Evolutionary conservation across 2,329 filamentous ascomycete genomes (phyloP), one percentile per base, ranked within the genome.

Genomic region (Didymella pomorum): DNA sequence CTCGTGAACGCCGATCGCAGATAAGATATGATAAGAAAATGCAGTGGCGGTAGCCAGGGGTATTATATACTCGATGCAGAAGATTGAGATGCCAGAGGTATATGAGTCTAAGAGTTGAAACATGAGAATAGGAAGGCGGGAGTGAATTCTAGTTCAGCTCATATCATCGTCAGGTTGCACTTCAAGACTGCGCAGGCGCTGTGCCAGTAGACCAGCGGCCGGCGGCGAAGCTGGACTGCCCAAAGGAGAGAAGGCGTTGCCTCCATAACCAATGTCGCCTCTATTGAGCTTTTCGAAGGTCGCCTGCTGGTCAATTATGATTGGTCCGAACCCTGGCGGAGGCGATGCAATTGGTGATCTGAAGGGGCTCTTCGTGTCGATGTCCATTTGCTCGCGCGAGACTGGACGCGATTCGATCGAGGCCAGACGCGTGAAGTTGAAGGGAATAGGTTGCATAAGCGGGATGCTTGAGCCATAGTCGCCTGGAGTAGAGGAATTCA

Each of bases 151-250:
- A n/a, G 12, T 18, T 52, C 35, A 51, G 10, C 20, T 25, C 8
- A 23, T 9, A 1, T 64, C 61, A 18, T 62, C 53, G 37, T 64
- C 56, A 37, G 54, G 71, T 57, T 81, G 77, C 12, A 83, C 78
- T 35, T 87, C 89, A 6, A 91, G 77, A 6, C 86, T 85, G 63
- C 87, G 84, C 43, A 94, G 78, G 56, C 87, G 84, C 71, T 87
- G 87, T 11, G 91, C 91, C 16, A 95, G 79, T 16, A 95, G 76
- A 2, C 90, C 86, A 67, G 92, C 88, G 4, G 85, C 81, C 82
- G 35, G 88, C 84, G 69, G 90, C 88, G 33, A 87, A 83, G 20
- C 60, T n/a, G 67, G 56, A n/a, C 67, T 67, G 21, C 62, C 52
- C 9, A 72, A 33, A n/a, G 70, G 68, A 31, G 67, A 67, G 53